Evolutionary conservation across 768 basidiomycete species (phyloP), one percentile per base, ranked within the genome.

Genomic region (Pleurotus djamor): DNA sequence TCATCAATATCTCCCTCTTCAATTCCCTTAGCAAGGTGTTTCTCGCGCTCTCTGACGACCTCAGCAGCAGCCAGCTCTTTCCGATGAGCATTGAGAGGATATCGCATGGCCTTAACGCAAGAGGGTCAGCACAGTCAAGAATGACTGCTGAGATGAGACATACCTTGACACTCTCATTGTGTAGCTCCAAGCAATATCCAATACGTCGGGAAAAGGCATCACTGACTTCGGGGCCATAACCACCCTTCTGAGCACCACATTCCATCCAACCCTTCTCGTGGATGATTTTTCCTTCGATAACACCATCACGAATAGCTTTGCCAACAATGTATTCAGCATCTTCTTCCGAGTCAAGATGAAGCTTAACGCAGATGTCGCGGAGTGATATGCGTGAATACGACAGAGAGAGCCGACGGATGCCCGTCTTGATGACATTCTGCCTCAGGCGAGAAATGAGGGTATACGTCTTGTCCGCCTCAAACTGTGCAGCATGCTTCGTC

Each of bases 401-500:
- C 43, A 97, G 81, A 9, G 96, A 96, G 50, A 98, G 89, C 60
- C 94, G 84, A 43, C 95, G 88, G 62, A 99, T 93, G 33, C 96
- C 96, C 1, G 97, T 98, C 79, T 98, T 98, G 82, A 98, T 96
- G 57, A 98, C 96, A 71, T 96, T 98, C 76, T 98, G 97, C n/a
- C 96, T 89, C 38, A 99, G 84, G 17, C 97, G 92, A 58, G 91
- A 85, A 69, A 99, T 92, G 49, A 99, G 82, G 8, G 93, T 91
- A 71, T 92, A 91, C 0, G 92, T 97, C 62, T 86, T 89, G 79
- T 99, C 97, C 3, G 84, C 76, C 64, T 87, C 83, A 72, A 98
- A 98, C 57, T 85, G 86, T 0, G 82, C 72, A 3, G 90, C 81
- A 71, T 98, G 87, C 52, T 83, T 84, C 14, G 81, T 80, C 45